Evolutionary conservation across 2,329 filamentous ascomycete genomes (phyloP).

Genomic region (Nannizziopsis barbatae): DNA sequence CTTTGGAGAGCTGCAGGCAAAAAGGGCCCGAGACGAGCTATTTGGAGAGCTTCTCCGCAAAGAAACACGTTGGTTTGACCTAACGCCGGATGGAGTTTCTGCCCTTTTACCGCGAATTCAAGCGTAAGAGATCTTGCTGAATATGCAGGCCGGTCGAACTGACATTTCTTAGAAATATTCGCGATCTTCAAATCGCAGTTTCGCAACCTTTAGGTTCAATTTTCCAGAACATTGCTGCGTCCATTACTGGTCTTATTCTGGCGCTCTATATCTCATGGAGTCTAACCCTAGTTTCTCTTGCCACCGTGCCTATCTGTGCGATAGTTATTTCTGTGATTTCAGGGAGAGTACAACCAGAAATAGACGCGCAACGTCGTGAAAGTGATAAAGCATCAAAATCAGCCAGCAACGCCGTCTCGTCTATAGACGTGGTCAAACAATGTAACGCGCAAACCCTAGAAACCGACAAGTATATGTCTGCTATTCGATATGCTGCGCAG

Average conservation of each 20-base stretch:
- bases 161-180: slow-evolving; percentile 53
- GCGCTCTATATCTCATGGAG: slow-evolving; percentile 75
- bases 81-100: slow-evolving; percentile 56
- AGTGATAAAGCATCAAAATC: slow-evolving; percentile 62
- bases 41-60: slow-evolving; percentile 60
- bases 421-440: slow-evolving; percentile 76
- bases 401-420: slow-evolving; percentile 55
- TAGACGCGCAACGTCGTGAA: slow-evolving; percentile 56
- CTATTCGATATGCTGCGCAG: slow-evolving; percentile 47
- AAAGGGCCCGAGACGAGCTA: slow-evolving; percentile 50
- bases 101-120: slow-evolving; percentile 62
- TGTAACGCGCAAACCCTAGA: slow-evolving; percentile 68
- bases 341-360: slow-evolving; percentile 50
- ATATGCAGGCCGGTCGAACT: neutral
- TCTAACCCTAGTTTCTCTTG: slow-evolving; percentile 66
- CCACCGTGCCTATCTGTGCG: slow-evolving; percentile 58
- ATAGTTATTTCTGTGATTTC: slow-evolving; percentile 51
- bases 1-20: slow-evolving; percentile 73
- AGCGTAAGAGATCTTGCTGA: slow-evolving; percentile 44
- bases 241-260: slow-evolving; percentile 54
- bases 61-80: slow-evolving; percentile 74
- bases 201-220: slow-evolving; percentile 69
- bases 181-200: slow-evolving; percentile 68
- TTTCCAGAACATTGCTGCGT: slow-evolving; percentile 53
- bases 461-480: slow-evolving; percentile 50